Evolutionary conservation across 768 basidiomycete species (phyloP).

Genomic region (Ephemerocybe angulata): DNA sequence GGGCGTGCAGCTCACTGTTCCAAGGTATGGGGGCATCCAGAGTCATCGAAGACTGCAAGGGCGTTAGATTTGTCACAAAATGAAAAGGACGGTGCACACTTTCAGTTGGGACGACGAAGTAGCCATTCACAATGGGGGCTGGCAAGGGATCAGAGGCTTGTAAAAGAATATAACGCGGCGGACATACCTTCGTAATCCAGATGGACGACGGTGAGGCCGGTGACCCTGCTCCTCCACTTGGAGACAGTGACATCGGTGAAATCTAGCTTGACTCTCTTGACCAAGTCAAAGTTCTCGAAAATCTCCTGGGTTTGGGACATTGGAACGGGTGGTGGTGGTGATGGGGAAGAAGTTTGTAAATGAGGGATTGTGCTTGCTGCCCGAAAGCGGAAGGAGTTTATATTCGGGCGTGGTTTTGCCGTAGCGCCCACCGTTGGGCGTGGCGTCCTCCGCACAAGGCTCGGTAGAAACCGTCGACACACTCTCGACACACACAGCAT

Average conservation of each 20-base stretch:
- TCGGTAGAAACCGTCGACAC: slow-evolving; percentile 1
- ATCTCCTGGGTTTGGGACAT: slow-evolving; percentile 34
- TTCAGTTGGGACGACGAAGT: slow-evolving; percentile 87
- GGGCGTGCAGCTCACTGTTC: slow-evolving; percentile 75
- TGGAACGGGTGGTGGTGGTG: slow-evolving; percentile 9
- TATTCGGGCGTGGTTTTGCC: slow-evolving; percentile 7
- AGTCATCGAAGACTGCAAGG: slow-evolving; percentile 81
- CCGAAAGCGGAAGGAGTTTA: slow-evolving; percentile 27
- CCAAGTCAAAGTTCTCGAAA: slow-evolving; percentile 80
- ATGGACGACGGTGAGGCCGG: slow-evolving; percentile 88
- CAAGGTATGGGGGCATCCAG: slow-evolving; percentile 92
- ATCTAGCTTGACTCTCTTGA: slow-evolving; percentile 71
- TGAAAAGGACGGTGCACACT: slow-evolving; percentile 42
- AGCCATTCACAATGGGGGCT: slow-evolving; percentile 89
- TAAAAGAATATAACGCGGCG: slow-evolving; percentile 7
- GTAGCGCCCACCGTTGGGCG: background rate
- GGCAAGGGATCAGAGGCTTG: slow-evolving; percentile 16
- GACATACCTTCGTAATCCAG: slow-evolving; percentile 80
- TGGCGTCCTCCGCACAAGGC: background rate
- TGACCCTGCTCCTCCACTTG: slow-evolving; percentile 84
- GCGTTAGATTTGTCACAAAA: background rate
- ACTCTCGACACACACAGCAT: slow-evolving; percentile 8
- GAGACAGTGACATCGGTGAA: slow-evolving; percentile 79
- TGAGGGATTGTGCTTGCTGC: slow-evolving; percentile 21
- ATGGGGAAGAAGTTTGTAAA: slow-evolving; percentile 1